These are phyloP conservation scores for Gaeumannomyces tritici DNA, from an alignment of 2,329 filamentous ascomycete species.

Conservation along the genomic window DNA sequence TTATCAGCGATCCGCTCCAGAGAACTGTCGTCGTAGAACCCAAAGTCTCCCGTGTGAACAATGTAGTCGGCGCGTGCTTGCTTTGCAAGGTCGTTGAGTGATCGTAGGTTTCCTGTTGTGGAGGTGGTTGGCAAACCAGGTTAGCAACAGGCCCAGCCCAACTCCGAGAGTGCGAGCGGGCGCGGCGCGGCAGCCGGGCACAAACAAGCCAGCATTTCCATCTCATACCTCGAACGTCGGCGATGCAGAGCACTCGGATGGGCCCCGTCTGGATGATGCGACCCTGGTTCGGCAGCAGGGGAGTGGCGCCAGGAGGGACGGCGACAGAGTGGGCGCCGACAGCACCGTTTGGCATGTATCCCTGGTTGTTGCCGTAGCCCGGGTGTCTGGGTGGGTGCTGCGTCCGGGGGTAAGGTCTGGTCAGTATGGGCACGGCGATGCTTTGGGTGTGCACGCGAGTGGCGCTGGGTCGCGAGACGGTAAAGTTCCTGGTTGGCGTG, in stretches of 20 bases:
- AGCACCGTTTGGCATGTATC: slow-evolving; percentile 56
- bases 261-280: slow-evolving; percentile 56
- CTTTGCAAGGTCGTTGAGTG: slow-evolving; percentile 91
- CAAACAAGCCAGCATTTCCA: slow-evolving; percentile 3
- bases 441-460: not conserved
- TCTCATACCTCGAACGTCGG: slow-evolving; percentile 58
- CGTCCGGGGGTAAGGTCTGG: not conserved
- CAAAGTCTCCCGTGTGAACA: slow-evolving; percentile 97
- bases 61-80: slow-evolving; percentile 94
- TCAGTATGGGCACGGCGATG: not conserved
- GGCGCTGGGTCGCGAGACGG: not conserved
- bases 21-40: slow-evolving; percentile 95
- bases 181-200: not conserved
- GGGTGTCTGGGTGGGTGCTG: slow-evolving; percentile 25
- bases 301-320: slow-evolving; percentile 48
- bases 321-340: slow-evolving; percentile 32
- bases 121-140: not conserved
- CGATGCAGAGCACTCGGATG: slow-evolving; percentile 59
- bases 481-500: not conserved
- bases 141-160: not conserved
- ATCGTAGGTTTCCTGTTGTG: slow-evolving; percentile 75
- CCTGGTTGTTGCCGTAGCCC: slow-evolving; percentile 38
- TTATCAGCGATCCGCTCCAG: slow-evolving; percentile 97
- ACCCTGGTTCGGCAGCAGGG: slow-evolving; percentile 58
- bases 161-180: not conserved